Percentiles rank a stretch among this genome's conserved stretches.
These are phyloP conservation scores for Priceomyces haplophilus DNA, from an alignment of 805 yeast genomes.

Conservation along the genomic window DNA sequence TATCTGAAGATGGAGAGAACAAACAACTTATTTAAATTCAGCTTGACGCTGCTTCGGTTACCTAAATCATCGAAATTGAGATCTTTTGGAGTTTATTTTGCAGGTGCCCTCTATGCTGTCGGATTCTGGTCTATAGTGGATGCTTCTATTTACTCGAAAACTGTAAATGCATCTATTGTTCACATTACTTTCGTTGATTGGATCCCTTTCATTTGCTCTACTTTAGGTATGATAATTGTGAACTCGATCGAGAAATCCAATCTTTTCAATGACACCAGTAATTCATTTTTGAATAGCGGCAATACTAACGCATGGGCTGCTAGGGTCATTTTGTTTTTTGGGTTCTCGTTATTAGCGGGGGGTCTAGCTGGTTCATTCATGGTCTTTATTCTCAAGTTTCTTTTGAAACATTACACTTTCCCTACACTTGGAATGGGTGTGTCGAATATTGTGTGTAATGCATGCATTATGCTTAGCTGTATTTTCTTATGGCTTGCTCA, in stretches of 20 bases:
- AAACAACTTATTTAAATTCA: slow-evolving; percentile 61
- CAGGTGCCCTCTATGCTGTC: slow-evolving; percentile 74
- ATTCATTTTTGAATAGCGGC: slow-evolving; percentile 41
- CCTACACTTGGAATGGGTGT: slow-evolving; percentile 96
- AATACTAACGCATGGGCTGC: slow-evolving; percentile 84
- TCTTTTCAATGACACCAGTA: slow-evolving; percentile 41
- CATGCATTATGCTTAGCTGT: slow-evolving; percentile 83
- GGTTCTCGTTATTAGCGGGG: slow-evolving; percentile 89
- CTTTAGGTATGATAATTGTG: slow-evolving; percentile 83
- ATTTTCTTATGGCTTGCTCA: slow-evolving; percentile 90
- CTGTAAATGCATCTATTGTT: slow-evolving; percentile 78
- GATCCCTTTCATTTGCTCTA: slow-evolving; percentile 88
- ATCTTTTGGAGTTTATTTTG: slow-evolving; percentile 69
- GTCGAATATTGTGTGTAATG: slow-evolving; percentile 78
- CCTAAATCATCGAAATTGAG: slow-evolving; percentile 72
- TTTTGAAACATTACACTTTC: slow-evolving; percentile 71
- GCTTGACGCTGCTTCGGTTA: slow-evolving; percentile 48
- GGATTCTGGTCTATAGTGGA: slow-evolving; percentile 91
- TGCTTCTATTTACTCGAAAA: slow-evolving; percentile 80
- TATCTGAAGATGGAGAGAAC: slow-evolving; percentile 37
- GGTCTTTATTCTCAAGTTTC: slow-evolving; percentile 79
- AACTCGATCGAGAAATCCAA: slow-evolving; percentile 69
- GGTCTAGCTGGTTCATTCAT: slow-evolving; percentile 91
- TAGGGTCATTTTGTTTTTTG: slow-evolving; percentile 81
- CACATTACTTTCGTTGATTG: slow-evolving; percentile 93